These are phyloP conservation scores for Taiozyma sp. DNA, from an alignment of 1,139 yeast genomes.

Conservation along the genomic window DNA sequence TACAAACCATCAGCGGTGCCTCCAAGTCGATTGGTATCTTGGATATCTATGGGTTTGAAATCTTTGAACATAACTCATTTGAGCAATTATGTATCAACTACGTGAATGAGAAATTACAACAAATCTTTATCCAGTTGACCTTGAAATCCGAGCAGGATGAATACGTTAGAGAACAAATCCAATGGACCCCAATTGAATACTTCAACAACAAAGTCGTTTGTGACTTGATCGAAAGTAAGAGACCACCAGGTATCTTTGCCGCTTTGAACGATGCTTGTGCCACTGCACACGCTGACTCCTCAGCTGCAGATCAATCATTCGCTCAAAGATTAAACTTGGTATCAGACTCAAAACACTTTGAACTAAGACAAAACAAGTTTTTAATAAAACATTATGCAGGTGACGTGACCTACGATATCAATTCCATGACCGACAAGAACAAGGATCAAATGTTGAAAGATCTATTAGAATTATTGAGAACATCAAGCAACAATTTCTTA, in stretches of 20 bases:
- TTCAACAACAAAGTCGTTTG: conserved; percentile 96
- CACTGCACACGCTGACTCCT: conserved; percentile 97
- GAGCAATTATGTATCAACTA: conserved; percentile 97
- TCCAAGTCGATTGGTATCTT: conserved; percentile 85
- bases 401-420: conserved; percentile 90
- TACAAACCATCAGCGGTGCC: conserved; percentile 45
- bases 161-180: conserved; percentile 88
- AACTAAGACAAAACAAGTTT: conserved; percentile 83
- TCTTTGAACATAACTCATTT: conserved; percentile 93
- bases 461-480: conserved; percentile 69
- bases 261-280: conserved; percentile 97
- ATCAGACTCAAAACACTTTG: conserved; percentile 80
- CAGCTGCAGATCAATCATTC: conserved; percentile 96
- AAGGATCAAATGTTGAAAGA: conserved; percentile 93
- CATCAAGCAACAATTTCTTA: conserved; percentile 68
- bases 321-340: conserved; percentile 89
- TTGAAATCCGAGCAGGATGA: conserved; percentile 97
- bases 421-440: conserved; percentile 94
- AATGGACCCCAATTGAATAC: conserved; percentile 97
- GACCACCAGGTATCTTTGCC: conserved; percentile 97
- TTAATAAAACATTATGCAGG: conserved; percentile 97
- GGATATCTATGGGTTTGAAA: conserved; percentile 98
- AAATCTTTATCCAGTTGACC: conserved; percentile 92
- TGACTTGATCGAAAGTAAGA: conserved; percentile 88
- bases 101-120: conserved; percentile 96